Percentiles rank a stretch among this genome's conserved stretches.
These are phyloP conservation scores for Stephanodiscus triporus DNA, from an alignment of 108 stramenopile species.

Conservation along the genomic window DNA sequence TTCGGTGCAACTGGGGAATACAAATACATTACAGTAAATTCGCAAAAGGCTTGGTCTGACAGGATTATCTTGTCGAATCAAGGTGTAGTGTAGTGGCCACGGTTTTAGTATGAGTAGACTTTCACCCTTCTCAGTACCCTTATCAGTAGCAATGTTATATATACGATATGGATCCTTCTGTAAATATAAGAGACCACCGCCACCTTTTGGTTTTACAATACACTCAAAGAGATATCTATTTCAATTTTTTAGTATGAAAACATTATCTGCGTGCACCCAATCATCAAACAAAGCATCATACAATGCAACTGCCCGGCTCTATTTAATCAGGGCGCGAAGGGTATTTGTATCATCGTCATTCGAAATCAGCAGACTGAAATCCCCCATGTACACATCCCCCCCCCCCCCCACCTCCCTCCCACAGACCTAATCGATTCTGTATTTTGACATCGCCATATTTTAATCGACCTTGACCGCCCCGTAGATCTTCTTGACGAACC, in stretches of 20 bases:
- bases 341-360: background rate
- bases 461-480: constrained; percentile 89
- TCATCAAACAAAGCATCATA: background rate
- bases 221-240: background rate
- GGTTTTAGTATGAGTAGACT: background rate
- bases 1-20: background rate
- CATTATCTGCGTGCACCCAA: background rate
- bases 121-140: background rate
- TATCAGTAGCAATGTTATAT: background rate
- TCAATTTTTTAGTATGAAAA: background rate
- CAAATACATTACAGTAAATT: too few species aligned
- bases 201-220: background rate
- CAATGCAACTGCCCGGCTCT: too few species aligned
- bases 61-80: too few species aligned
- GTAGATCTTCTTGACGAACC: constrained; percentile 86
- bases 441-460: background rate
- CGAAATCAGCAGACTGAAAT: background rate
- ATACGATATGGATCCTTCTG: background rate
- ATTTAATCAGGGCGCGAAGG: background rate
- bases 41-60: too few species aligned
- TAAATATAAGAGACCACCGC: background rate
- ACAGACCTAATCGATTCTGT: background rate
- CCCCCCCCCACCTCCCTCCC: background rate
- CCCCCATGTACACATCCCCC: background rate
- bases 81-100: background rate